Percentiles rank a stretch among this genome's conserved stretches.
Conservation (phyloP, 1,284 basidiomycete species). For the Sutorius eximius region DNA sequence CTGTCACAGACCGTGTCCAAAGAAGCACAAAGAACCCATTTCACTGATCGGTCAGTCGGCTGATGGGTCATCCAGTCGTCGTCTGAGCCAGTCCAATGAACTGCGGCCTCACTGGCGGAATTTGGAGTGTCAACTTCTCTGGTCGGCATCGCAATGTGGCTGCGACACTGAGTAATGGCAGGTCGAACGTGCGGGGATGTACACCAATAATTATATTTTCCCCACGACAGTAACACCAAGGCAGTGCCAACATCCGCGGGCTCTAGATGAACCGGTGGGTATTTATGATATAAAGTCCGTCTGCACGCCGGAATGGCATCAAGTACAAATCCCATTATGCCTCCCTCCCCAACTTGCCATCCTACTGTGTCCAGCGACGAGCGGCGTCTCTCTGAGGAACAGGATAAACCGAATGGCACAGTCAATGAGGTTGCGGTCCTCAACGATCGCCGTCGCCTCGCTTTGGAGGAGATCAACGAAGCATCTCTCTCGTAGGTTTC, state of each 20-base stretch:
- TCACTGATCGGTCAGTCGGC: too few species aligned
- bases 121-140: too few species aligned
- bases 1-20: background rate
- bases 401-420: background rate
- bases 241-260: background rate
- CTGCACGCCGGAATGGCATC: background rate
- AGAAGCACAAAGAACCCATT: background rate
- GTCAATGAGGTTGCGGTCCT: background rate
- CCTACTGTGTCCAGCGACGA: background rate
- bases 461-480: slow-evolving; percentile 70
- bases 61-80: too few species aligned
- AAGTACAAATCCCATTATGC: background rate
- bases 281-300: background rate
- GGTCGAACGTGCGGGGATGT: background rate
- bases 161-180: background rate
- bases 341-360: too few species aligned
- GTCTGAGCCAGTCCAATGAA: background rate
- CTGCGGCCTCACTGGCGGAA: too few species aligned
- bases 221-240: background rate
- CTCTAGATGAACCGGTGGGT: background rate
- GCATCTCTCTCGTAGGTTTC: slow-evolving; percentile 48
- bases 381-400: background rate
- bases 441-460: slow-evolving; percentile 56
- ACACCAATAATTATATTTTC: background rate
- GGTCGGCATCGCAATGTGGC: background rate